Conservation (phyloP, 2,329 filamentous ascomycete genomes). For the Hypomyces perniciosus region DNA sequence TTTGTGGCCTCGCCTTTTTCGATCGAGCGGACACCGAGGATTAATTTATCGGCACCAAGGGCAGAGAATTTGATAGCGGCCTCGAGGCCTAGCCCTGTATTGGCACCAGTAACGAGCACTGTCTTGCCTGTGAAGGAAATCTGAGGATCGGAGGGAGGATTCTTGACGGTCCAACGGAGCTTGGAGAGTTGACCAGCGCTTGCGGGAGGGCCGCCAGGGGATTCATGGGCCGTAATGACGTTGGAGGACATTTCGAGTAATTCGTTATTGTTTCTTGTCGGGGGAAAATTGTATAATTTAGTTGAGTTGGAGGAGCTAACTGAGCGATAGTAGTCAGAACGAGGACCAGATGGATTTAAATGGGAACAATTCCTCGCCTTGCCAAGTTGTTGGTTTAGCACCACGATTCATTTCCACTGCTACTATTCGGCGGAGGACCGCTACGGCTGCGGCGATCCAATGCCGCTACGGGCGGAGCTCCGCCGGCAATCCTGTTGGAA, state of each 20-base stretch:
- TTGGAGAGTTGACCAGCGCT: background rate
- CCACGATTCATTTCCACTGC: too few relatives aligned
- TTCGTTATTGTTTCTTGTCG: too few relatives aligned
- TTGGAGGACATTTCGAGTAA: background rate
- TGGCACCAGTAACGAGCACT: constrained; percentile 45
- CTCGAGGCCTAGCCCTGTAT: constrained; percentile 44
- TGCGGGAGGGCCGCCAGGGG: background rate
- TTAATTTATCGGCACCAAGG: constrained; percentile 35
- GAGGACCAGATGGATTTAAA: too few relatives aligned
- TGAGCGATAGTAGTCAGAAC: too few relatives aligned
- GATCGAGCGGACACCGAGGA: constrained; percentile 39
- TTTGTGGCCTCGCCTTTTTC: constrained; percentile 38
- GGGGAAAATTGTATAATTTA: too few relatives aligned
- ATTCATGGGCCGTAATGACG: background rate
- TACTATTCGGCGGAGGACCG: too few relatives aligned
- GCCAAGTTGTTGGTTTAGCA: too few relatives aligned
- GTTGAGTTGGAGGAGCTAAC: too few relatives aligned
- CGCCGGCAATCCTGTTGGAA: too few relatives aligned
- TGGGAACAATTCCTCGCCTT: too few relatives aligned
- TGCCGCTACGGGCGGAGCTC: too few relatives aligned
- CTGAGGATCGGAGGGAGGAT: background rate
- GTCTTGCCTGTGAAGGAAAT: constrained; percentile 22
- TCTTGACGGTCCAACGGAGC: background rate
- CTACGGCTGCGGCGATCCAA: too few relatives aligned
- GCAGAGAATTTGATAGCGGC: constrained; percentile 41